phyloP scores from a whole-genome alignment of 257 asterid species.

The Fraxinus excelsior region DNA sequence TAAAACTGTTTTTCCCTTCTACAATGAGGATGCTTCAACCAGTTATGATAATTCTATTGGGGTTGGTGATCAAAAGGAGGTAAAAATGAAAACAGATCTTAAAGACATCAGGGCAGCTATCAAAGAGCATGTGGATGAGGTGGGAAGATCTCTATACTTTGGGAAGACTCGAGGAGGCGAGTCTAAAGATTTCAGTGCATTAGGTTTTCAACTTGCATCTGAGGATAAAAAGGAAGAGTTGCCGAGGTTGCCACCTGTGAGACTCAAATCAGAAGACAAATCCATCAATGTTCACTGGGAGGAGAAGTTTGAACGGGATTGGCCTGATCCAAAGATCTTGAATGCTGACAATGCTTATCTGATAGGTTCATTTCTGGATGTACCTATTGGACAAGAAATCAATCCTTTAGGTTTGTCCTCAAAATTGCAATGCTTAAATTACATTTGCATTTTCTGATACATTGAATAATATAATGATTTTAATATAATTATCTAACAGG shows the following conservation, averaged over 20 bases:
- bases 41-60: conserved; percentile 51
- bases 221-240: conserved; percentile 84
- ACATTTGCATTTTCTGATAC: neutral
- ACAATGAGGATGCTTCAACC: conserved; percentile 61
- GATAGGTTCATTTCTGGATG: conserved; percentile 93
- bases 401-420: conserved; percentile 59
- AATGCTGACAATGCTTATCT: conserved; percentile 66
- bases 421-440: conserved; percentile 20
- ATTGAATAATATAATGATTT: neutral
- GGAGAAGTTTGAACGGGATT: conserved; percentile 74
- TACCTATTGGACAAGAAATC: conserved; percentile 94
- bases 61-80: conserved; percentile 55
- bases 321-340: conserved; percentile 53
- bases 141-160: conserved; percentile 72
- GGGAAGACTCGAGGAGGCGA: conserved; percentile 64
- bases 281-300: conserved; percentile 83
- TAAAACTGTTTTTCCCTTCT: conserved; percentile 68
- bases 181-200: conserved; percentile 51
- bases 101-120: conserved; percentile 56
- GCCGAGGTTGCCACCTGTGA: conserved; percentile 89
- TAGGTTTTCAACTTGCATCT: conserved; percentile 54
- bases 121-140: conserved; percentile 89
- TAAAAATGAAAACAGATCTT: conserved; percentile 54
- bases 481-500: neutral
- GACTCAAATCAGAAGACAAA: conserved; percentile 86